phyloP scores from a whole-genome alignment of 257 asterid genomes.

The Oldenlandia corymbosa region DNA sequence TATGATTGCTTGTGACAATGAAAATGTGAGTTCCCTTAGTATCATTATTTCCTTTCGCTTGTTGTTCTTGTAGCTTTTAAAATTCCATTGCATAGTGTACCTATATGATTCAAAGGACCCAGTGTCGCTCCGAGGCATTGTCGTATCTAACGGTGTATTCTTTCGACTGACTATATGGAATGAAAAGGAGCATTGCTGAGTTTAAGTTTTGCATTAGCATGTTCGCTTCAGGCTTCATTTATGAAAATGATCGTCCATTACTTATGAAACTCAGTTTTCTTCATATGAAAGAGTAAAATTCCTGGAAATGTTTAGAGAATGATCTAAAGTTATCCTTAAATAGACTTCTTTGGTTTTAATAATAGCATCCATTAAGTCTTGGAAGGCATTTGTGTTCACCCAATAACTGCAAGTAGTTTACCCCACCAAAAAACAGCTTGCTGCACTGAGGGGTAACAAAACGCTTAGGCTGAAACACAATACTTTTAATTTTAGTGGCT shows the following conservation, averaged over 20 bases:
- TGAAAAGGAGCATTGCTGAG: neutral
- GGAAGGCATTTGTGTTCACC: neutral
- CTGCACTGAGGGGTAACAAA: neutral
- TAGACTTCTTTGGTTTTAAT: neutral
- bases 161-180: neutral
- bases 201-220: neutral
- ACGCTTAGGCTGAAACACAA: neutral
- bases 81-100: neutral
- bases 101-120: neutral
- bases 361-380: neutral
- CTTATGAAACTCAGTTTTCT: neutral
- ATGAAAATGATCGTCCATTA: neutral
- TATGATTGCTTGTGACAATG: conserved; percentile 99
- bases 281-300: too few species aligned
- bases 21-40: conserved; percentile 44
- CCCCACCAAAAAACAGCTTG: conserved; percentile 2
- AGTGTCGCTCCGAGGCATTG: neutral
- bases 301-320: neutral
- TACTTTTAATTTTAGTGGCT: neutral
- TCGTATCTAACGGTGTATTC: neutral
- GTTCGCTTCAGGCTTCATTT: neutral
- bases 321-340: neutral
- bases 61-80: conserved; percentile 7
- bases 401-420: neutral
- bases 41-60: conserved; percentile 2